These are phyloP conservation scores for Penicillium janthinellum DNA, from an alignment of 2,329 filamentous ascomycete species.

Conservation along the genomic window DNA sequence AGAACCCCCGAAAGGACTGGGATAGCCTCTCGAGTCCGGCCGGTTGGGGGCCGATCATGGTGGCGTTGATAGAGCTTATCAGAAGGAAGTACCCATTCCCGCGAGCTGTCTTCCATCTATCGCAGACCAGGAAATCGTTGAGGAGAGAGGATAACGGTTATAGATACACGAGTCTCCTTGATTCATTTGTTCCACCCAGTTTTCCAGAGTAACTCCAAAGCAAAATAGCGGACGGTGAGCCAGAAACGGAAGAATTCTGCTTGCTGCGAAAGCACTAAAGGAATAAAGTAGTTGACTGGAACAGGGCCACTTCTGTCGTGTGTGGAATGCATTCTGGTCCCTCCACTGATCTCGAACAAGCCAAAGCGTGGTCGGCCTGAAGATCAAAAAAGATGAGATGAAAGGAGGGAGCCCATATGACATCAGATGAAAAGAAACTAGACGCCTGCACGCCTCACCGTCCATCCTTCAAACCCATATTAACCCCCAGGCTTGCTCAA, in stretches of 20 bases:
- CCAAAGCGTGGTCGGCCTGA: neutral
- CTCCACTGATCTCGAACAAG: neutral
- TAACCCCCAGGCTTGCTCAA: neutral
- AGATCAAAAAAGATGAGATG: neutral
- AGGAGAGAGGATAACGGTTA: slow-evolving; percentile 5
- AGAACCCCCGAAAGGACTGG: neutral
- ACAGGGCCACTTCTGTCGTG: neutral
- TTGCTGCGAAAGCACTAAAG: neutral
- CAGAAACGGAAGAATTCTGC: neutral
- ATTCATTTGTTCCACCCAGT: slow-evolving; percentile 14
- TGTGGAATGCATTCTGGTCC: neutral
- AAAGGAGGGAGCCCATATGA: neutral
- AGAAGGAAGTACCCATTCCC: neutral
- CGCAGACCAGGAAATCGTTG: neutral
- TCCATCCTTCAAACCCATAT: slow-evolving; percentile 6
- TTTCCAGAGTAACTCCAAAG: slow-evolving; percentile 16
- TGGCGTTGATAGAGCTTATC: slow-evolving; percentile 4
- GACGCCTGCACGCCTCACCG: slow-evolving; percentile 14
- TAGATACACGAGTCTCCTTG: slow-evolving; percentile 16
- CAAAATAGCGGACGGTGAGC: neutral
- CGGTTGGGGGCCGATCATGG: neutral
- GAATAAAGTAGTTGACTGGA: neutral
- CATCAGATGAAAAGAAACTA: slow-evolving; percentile 8
- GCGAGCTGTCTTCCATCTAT: slow-evolving; percentile 6
- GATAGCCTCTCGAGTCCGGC: neutral